Conservation (phyloP, 495 filamentous ascomycete genomes). For the Podospora appendiculata region DNA sequence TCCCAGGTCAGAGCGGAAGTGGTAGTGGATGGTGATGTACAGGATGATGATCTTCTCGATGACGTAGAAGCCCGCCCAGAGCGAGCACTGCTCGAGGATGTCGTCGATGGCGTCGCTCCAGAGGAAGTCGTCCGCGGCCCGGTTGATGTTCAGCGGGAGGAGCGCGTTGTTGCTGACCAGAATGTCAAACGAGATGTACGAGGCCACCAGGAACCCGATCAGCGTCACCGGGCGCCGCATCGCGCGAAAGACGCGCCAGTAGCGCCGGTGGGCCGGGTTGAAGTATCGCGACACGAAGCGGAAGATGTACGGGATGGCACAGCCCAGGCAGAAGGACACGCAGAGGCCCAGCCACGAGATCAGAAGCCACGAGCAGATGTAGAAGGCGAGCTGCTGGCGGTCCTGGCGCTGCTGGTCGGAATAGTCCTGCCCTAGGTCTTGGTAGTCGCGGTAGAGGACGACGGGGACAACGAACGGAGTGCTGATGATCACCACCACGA, state of each 20-base stretch:
- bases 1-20: constrained; percentile 59
- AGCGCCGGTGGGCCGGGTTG: constrained; percentile 20
- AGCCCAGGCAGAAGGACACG: constrained; percentile 7
- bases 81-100: constrained; percentile 13
- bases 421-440: constrained; percentile 1
- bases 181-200: constrained; percentile 7
- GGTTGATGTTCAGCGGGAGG: neutral
- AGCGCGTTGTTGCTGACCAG: constrained; percentile 1
- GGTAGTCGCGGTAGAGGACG: constrained; percentile 4
- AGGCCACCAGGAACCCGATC: constrained; percentile 4
- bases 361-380: constrained; percentile 15
- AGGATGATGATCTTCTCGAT: constrained; percentile 64
- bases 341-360: constrained; percentile 15
- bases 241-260: constrained; percentile 19
- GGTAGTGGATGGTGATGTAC: constrained; percentile 76
- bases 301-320: constrained; percentile 19
- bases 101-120: constrained; percentile 15
- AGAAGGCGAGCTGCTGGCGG: constrained; percentile 8
- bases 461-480: constrained; percentile 9
- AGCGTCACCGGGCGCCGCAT: constrained; percentile 14
- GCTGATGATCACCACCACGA: constrained; percentile 6
- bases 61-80: constrained; percentile 44
- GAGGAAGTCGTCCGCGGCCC: neutral
- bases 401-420: constrained; percentile 1
- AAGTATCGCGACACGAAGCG: constrained; percentile 16